Conservation (phyloP, 2,329 filamentous ascomycete genomes). For the Aspergillus oerlinghausenensis region DNA sequence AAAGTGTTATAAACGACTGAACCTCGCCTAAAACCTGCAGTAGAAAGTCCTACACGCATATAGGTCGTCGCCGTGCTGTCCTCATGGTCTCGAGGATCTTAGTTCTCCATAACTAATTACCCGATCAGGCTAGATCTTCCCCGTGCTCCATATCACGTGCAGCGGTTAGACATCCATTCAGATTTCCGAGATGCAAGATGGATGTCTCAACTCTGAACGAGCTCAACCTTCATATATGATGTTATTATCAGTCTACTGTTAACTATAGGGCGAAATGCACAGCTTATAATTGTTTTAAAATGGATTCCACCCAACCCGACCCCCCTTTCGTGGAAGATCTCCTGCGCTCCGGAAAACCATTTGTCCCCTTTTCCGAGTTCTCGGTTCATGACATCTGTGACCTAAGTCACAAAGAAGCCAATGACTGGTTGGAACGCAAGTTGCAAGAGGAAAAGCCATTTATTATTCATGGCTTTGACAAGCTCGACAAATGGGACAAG, state of each 20-base stretch:
- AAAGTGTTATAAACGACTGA: background rate
- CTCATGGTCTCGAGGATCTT: background rate
- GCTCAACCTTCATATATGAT: background rate
- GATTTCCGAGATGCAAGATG: background rate
- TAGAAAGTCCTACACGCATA: no score
- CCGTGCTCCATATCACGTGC: background rate
- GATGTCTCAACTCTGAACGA: background rate
- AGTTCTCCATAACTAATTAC: background rate
- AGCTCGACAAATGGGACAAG: slow-evolving; percentile 24
- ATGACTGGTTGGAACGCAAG: slow-evolving; percentile 26
- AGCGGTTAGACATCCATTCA: background rate
- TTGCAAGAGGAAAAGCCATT: slow-evolving; percentile 30
- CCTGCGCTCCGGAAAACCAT: slow-evolving; percentile 9
- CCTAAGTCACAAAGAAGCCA: slow-evolving; percentile 1
- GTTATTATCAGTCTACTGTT: background rate
- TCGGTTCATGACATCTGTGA: slow-evolving; percentile 6
- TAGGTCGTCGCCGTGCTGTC: no score
- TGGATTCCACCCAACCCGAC: slow-evolving; percentile 4
- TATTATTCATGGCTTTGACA: slow-evolving; percentile 31
- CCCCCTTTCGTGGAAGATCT: slow-evolving; percentile 9
- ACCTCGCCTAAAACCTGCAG: no score
- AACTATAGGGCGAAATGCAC: background rate
- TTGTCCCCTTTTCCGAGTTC: slow-evolving; percentile 19
- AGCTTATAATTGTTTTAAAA: background rate
- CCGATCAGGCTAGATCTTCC: background rate